Percentiles rank a stretch among this genome's conserved stretches.
phyloP scores from a whole-genome alignment of 345 rosid genomes.

The Adansonia digitata region DNA sequence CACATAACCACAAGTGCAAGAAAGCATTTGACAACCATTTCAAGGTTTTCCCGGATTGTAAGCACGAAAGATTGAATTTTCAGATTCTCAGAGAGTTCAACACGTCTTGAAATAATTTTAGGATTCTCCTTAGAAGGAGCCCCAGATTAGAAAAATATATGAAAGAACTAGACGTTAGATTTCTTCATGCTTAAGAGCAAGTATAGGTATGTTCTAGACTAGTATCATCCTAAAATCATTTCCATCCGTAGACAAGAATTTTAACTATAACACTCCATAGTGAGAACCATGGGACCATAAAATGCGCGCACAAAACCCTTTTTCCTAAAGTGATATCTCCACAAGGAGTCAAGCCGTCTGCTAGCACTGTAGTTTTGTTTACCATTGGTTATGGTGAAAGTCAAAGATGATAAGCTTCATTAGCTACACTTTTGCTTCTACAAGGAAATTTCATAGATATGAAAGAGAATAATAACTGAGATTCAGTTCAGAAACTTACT shows the following conservation, averaged over 20 bases:
- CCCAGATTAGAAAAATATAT: not conserved
- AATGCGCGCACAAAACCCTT: not conserved
- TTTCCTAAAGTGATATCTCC: not conserved
- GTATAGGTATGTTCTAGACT: not conserved
- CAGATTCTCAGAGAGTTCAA: not conserved
- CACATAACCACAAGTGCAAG: not conserved
- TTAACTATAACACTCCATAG: not conserved
- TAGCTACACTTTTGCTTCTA: not conserved
- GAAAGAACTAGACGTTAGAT: not conserved
- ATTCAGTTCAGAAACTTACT: constrained; percentile 40
- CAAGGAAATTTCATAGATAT: not conserved
- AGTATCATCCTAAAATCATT: not conserved
- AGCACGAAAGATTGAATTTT: not conserved
- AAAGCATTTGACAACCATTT: not conserved
- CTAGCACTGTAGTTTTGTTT: not conserved
- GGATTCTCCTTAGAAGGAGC: not conserved
- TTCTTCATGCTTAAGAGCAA: not conserved
- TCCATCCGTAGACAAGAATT: not conserved
- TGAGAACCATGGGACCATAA: not conserved
- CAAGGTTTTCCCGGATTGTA: not conserved
- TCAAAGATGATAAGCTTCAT: not conserved
- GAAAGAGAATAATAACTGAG: not conserved
- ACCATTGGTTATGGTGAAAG: not conserved
- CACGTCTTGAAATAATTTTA: not conserved
- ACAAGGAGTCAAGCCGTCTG: not conserved